Base-by-base conservation (phyloP, 2,329 filamentous ascomycete species). In the Aspergillus sp. region DNA sequence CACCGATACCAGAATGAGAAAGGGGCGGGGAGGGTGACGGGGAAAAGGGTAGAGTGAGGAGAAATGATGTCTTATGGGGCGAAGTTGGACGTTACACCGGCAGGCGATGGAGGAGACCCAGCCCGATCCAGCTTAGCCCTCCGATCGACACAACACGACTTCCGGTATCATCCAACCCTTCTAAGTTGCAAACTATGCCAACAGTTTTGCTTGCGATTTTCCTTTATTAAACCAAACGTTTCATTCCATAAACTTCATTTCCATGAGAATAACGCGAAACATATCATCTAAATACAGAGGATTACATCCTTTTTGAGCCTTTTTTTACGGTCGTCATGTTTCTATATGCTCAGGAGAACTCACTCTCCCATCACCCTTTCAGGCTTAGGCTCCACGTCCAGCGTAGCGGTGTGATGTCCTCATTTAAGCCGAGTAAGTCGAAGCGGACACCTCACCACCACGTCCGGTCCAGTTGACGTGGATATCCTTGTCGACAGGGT, bases 401-500 rank as follows among this genome's bases (percentile, higher is more conserved):
- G 61, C 61, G 61, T 53, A 63, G 52, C 53, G 52, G 61, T 53
- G 53, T 52, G 51, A 47, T 56, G 56, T 49, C 30, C 22, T 52
- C 57, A 51, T 50, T 54, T 95, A 97, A 82, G 90, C 94, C 79
- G 91, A 89, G 84, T 99, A 99, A 65, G 92, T 97, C 48, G 92
- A 96, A 68, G 94, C 94, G 65, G 91, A 96, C 62, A 99, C 89
- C 73, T 97, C 94, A 71, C 94, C 94, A 73, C 94, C 94, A 74
- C 94, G 89, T 68, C 94, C 94, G 65, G 94, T 99, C 94, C 94
- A 99, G 89, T 99, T 99, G 76, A 97, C 91, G 84, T 99, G 94
- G 73, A 93, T 94, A 76, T 97, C 85, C 79, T 91, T 80, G 75
- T 87, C 90, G 65, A 82, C 84, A 62, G 86, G 87, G 81, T 95